Conservation (phyloP, 495 filamentous ascomycete species). For the Podospora sp. region DNA sequence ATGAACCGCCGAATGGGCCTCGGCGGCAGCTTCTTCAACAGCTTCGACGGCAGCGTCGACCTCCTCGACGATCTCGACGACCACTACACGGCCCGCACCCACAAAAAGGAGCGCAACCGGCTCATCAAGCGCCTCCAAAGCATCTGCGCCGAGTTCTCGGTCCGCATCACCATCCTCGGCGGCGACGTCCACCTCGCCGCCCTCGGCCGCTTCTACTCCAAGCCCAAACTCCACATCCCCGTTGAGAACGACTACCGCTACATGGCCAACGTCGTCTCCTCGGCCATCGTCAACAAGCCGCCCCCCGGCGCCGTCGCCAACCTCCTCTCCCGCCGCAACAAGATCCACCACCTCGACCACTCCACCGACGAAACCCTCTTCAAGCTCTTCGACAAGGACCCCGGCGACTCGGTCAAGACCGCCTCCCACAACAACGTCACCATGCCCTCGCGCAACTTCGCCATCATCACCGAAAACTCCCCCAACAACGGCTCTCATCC, state of each 20-base stretch:
- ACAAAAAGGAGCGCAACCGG: conserved; percentile 82
- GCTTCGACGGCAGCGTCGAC: conserved; percentile 89
- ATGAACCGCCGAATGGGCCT: conserved; percentile 89
- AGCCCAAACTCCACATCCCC: conserved; percentile 71
- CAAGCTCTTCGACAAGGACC: conserved; percentile 81
- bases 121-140: conserved; percentile 75
- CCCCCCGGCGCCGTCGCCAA: conserved; percentile 87
- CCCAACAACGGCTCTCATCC: conserved; percentile 46
- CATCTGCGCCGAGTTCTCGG: conserved; percentile 67
- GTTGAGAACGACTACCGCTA: conserved; percentile 91
- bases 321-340: conserved; percentile 81
- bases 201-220: conserved; percentile 92
- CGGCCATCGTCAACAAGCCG: conserved; percentile 91
- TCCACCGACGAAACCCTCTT: conserved; percentile 89
- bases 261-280: conserved; percentile 87
- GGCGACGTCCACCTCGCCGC: conserved; percentile 95
- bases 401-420: conserved; percentile 69
- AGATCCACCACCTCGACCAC: conserved; percentile 85
- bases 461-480: conserved; percentile 73
- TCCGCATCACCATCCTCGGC: conserved; percentile 83
- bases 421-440: conserved; percentile 74
- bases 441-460: conserved; percentile 90
- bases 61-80: conserved; percentile 92
- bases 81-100: conserved; percentile 89
- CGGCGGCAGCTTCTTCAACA: conserved; percentile 82